These are phyloP conservation scores for Pyracantha coccinea DNA, from an alignment of 331 rosid species.

Conservation along the genomic window DNA sequence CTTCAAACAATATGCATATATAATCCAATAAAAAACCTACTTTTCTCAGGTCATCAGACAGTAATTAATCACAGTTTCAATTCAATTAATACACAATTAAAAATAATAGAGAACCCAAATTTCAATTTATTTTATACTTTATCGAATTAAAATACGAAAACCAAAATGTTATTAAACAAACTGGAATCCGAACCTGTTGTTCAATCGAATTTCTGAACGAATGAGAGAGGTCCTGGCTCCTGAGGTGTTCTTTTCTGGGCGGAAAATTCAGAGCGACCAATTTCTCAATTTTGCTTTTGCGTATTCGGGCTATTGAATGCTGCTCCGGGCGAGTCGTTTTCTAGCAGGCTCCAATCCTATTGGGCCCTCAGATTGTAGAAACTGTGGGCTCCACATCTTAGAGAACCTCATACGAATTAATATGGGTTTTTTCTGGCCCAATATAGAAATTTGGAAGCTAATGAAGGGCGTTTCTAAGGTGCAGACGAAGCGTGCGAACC, in stretches of 20 bases:
- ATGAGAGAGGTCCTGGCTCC: neutral
- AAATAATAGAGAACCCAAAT: neutral
- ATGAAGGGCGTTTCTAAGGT: too few species aligned
- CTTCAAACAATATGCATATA: neutral
- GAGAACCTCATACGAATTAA: neutral
- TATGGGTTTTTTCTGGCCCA: neutral
- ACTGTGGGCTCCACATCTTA: neutral
- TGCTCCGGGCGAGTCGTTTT: neutral
- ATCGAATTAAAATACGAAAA: neutral
- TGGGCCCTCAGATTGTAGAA: too few species aligned
- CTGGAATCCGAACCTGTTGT: neutral
- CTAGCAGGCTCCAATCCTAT: too few species aligned
- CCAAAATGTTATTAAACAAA: neutral
- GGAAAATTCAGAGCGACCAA: neutral
- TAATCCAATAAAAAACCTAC: neutral
- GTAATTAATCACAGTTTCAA: neutral
- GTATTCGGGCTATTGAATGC: neutral
- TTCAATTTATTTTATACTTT: neutral
- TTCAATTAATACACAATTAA: neutral
- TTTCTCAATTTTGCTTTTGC: neutral
- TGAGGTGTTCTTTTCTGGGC: neutral
- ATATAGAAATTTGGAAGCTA: neutral
- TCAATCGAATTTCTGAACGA: constrained; percentile 3
- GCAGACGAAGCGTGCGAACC: too few species aligned
- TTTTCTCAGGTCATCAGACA: neutral